Conservation (phyloP, 2,329 filamentous ascomycete species). For the Fusarium sp. region DNA sequence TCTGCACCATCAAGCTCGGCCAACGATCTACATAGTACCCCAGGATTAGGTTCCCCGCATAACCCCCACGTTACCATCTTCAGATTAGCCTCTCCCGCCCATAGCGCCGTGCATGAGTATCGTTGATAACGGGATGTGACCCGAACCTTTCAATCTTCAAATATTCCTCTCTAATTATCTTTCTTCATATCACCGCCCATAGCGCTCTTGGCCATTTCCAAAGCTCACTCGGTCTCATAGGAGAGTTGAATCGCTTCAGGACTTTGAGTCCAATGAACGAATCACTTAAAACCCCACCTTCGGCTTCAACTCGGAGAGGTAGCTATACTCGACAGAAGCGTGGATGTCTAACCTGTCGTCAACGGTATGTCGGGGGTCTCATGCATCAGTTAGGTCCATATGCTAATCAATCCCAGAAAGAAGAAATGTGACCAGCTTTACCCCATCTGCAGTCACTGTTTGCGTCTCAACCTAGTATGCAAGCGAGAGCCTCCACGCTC, state of each 20-base stretch:
- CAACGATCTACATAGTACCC: background rate
- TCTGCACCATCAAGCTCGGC: background rate
- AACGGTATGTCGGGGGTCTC: background rate
- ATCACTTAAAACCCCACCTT: background rate
- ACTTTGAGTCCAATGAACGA: background rate
- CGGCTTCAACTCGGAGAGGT: background rate
- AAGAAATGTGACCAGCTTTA: background rate
- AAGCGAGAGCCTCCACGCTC: background rate
- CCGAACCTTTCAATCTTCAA: background rate
- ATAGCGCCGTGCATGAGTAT: background rate
- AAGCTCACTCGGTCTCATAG: no score
- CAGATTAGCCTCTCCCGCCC: background rate
- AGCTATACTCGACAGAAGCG: constrained; percentile 35
- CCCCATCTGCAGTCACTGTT: background rate
- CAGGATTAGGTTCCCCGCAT: background rate
- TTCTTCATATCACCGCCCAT: background rate
- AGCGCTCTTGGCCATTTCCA: background rate
- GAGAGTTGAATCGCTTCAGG: background rate
- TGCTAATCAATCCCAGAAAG: background rate
- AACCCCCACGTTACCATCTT: background rate
- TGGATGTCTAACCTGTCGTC: constrained; percentile 35
- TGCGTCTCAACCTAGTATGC: background rate
- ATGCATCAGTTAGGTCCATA: background rate
- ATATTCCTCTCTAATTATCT: background rate
- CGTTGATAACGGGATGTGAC: background rate